These are phyloP conservation scores for Oropetium thomaeum DNA, from an alignment of 176 grass and related monocot genomes.

Conservation along the genomic window DNA sequence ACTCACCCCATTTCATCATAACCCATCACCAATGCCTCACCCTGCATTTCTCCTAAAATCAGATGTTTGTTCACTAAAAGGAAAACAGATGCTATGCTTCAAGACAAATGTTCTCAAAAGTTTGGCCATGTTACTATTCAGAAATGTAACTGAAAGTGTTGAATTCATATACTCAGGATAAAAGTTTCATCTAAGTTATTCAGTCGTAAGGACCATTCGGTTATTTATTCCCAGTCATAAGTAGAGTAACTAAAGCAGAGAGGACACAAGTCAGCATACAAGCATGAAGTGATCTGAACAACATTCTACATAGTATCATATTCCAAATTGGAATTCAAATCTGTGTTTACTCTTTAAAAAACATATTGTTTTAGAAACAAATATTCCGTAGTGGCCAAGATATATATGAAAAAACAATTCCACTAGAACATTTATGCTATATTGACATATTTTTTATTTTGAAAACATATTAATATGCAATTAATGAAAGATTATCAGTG, in stretches of 20 bases:
- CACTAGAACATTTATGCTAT: neutral
- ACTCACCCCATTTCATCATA: slow-evolving; percentile 99
- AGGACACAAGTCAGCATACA: too few relatives aligned
- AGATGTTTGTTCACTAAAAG: slow-evolving; percentile 13
- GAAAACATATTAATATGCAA: slow-evolving; percentile 13
- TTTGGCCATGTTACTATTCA: neutral
- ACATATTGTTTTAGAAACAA: neutral
- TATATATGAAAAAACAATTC: neutral
- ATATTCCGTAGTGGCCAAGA: neutral
- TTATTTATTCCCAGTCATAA: neutral
- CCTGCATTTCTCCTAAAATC: slow-evolving; percentile 54
- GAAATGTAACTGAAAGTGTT: neutral
- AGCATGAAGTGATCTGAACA: too few relatives aligned
- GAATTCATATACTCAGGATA: neutral
- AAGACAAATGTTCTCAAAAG: slow-evolving; percentile 7
- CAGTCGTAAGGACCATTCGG: neutral
- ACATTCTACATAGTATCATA: too few relatives aligned
- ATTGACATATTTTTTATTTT: too few relatives aligned
- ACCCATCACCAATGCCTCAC: slow-evolving; percentile 93
- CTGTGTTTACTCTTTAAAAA: neutral
- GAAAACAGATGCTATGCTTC: neutral
- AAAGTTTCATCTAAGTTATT: neutral
- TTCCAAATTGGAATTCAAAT: neutral
- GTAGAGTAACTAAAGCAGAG: neutral
- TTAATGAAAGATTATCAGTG: neutral